phyloP scores from a whole-genome alignment of 352 stramenopile genomes.

The Globisporangium uncinulatum region DNA sequence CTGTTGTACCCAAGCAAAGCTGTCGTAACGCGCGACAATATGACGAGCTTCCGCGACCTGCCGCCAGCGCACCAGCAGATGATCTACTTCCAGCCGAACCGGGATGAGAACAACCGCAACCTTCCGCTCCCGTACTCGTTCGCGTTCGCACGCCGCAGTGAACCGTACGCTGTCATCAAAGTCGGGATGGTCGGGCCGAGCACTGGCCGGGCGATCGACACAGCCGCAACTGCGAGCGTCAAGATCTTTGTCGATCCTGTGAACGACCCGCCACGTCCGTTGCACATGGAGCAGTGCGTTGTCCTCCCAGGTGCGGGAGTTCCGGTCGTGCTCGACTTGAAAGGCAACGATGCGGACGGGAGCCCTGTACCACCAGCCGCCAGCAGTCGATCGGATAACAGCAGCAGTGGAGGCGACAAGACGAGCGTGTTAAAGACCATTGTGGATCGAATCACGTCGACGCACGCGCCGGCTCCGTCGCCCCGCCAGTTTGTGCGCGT shows the following conservation, averaged over 20 bases:
- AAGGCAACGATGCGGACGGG: slow-evolving; percentile 36
- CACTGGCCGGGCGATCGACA: slow-evolving; percentile 17
- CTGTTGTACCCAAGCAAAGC: slow-evolving; percentile 46
- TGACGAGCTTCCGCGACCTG: slow-evolving; percentile 34
- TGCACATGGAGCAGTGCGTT: slow-evolving; percentile 17
- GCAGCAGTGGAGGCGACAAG: neutral
- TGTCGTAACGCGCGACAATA: slow-evolving; percentile 27
- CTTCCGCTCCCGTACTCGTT: slow-evolving; percentile 28
- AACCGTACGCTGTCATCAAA: slow-evolving; percentile 28
- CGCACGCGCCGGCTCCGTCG: neutral
- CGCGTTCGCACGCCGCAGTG: slow-evolving; percentile 25
- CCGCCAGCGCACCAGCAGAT: slow-evolving; percentile 39
- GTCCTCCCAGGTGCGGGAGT: slow-evolving; percentile 9
- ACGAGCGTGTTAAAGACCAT: neutral
- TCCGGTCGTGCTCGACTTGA: slow-evolving; percentile 28
- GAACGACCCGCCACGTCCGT: slow-evolving; percentile 34
- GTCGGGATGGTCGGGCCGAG: slow-evolving; percentile 29
- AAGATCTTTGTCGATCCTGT: slow-evolving; percentile 51
- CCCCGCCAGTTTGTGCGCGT: slow-evolving; percentile 32
- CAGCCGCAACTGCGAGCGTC: slow-evolving; percentile 22
- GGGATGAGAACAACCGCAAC: slow-evolving; percentile 42
- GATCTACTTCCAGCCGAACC: slow-evolving; percentile 43
- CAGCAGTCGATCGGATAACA: neutral
- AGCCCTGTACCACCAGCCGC: neutral
- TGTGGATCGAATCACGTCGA: slow-evolving; percentile 1